These are phyloP conservation scores for Coniosporium tulheliwenetii DNA, from an alignment of 2,329 filamentous ascomycete genomes.

Conservation along the genomic window DNA sequence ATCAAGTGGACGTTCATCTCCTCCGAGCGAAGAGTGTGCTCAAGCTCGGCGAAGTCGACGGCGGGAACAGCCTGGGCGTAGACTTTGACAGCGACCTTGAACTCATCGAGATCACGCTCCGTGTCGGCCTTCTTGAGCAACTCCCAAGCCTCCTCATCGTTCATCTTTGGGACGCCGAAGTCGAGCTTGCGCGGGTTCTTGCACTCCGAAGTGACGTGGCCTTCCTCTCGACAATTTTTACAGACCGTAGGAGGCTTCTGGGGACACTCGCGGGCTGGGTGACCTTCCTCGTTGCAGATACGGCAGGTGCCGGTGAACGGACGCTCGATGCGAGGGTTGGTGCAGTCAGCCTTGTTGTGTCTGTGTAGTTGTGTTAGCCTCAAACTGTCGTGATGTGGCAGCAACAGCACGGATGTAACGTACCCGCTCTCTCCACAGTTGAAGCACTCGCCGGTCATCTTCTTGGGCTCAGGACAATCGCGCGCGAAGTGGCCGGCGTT, in stretches of 20 bases:
- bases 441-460: conserved; percentile 36
- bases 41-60: conserved; percentile 44
- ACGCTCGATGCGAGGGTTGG: conserved; percentile 37
- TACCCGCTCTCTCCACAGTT: conserved; percentile 42
- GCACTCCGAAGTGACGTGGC: conserved; percentile 42
- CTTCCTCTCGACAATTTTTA: conserved; percentile 45
- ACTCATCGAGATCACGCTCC: conserved; percentile 44
- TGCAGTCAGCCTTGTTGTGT: conserved; percentile 48
- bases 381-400: background rate
- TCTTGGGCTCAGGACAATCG: conserved; percentile 27
- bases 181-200: conserved; percentile 44
- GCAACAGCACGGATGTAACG: conserved; percentile 5
- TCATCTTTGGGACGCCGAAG: conserved; percentile 26
- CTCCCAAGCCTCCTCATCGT: conserved; percentile 42
- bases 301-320: conserved; percentile 43
- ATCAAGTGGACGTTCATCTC: conserved; percentile 45
- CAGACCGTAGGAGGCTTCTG: conserved; percentile 40
- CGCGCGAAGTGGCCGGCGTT: conserved; percentile 29
- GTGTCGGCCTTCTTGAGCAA: conserved; percentile 36
- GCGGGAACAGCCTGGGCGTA: conserved; percentile 47
- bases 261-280: conserved; percentile 48
- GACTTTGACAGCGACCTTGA: conserved; percentile 35
- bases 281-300: conserved; percentile 37
- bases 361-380: conserved; percentile 14
- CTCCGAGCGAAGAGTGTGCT: conserved; percentile 41